Evolutionary conservation across 768 basidiomycete species (phyloP).

Genomic region (Amanita pallidorosea): DNA sequence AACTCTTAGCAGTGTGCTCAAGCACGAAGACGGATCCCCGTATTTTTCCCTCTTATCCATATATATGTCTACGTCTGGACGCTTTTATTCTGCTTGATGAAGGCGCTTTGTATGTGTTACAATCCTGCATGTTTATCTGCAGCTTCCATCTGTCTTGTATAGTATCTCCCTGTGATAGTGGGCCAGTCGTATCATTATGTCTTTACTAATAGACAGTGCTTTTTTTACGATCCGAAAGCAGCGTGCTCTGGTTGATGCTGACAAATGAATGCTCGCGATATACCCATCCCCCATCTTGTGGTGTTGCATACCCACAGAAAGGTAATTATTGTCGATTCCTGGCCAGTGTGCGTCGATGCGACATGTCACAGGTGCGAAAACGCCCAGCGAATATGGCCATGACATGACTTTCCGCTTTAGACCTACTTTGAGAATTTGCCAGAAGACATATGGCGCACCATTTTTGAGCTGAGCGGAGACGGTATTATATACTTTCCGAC

Average conservation of each 20-base stretch:
- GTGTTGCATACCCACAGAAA: background rate
- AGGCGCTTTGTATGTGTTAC: constrained; percentile 8
- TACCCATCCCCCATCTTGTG: background rate
- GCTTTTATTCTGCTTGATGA: constrained; percentile 7
- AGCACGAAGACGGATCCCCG: constrained; percentile 2
- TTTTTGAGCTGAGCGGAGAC: background rate
- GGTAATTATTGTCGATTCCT: background rate
- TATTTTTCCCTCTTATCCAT: constrained; percentile 17
- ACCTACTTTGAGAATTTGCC: background rate
- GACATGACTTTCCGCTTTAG: background rate
- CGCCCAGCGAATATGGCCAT: background rate
- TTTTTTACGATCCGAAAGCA: constrained; percentile 17
- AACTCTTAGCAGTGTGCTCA: constrained; percentile 7
- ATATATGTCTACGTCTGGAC: constrained; percentile 1
- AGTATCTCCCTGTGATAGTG: constrained; percentile 39
- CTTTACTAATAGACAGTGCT: constrained; percentile 38
- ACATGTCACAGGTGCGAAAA: background rate
- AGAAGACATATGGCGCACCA: background rate
- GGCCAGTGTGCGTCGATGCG: background rate
- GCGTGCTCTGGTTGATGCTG: background rate
- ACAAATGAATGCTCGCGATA: background rate
- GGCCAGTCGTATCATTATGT: constrained; percentile 52
- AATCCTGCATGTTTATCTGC: constrained; percentile 14
- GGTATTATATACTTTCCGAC: background rate
- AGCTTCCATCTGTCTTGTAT: constrained; percentile 32